Evolutionary conservation across 371 early-diverging fungal species (phyloP), one percentile per base, ranked within the genome.

Genomic region (Actinomucor elegans): DNA sequence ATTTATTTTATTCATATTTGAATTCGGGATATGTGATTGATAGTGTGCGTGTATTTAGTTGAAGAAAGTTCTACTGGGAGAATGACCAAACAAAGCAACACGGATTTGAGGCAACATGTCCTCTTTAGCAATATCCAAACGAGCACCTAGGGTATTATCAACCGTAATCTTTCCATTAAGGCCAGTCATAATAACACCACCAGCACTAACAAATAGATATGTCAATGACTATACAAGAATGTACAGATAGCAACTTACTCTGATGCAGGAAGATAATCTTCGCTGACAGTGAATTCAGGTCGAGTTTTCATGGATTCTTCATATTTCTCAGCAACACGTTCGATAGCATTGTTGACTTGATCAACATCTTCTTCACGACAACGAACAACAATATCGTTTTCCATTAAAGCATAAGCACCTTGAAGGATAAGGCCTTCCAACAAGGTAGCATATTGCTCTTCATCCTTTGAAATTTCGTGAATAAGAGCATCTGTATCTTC

Each of bases 41-140:
- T n/a, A n/a, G n/a, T n/a, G n/a, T n/a, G n/a, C n/a, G n/a, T n/a
- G n/a, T n/a, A 29, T 45, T 72, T 86, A 97, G 81, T 94, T 87
- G 77, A 86, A 94, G 86, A 94, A 96, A 65, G 82, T 88, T 79
- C 96, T 89, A 77, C 81, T 88, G 52, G 90, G 88, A 21, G 95
- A 93, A 50, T 86, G 86, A 6, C 94, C 98, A 71, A 92, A 97
- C 48, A 98, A 82, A 52, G 84, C 66, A 52, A 86, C 77, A 59
- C 96, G 92, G 60, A 97, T 81, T 60, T 92, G 90, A 45, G 97
- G 97, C 52, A 96, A 81, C 90, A 94, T 89, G 81, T 86, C 87
- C 64, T 92, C 89, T 48, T 88, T 83, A 41, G 83, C 77, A 58
- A 90, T 80, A 5, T 89, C 90, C 57, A 99, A 76, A 45, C 99